Conservation (phyloP, 108 stramenopile species). For the Cyclotella kingstonii region DNA sequence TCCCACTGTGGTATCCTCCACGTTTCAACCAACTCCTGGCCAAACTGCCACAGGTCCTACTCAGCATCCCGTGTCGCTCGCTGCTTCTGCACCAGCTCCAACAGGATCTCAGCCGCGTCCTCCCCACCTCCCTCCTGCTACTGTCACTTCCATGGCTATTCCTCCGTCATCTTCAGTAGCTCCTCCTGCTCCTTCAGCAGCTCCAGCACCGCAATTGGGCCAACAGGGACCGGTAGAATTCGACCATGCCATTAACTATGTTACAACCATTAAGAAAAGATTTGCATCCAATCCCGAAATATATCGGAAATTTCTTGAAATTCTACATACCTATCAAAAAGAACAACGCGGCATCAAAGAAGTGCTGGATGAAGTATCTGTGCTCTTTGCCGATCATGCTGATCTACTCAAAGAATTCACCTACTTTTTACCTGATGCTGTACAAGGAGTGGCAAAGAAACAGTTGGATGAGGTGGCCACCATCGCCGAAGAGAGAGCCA, state of each 20-base stretch:
- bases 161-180: too few relatives aligned
- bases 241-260: constrained; percentile 99
- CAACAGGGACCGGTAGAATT: constrained; percentile 96
- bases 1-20: too few relatives aligned
- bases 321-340: constrained; percentile 98
- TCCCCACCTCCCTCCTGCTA: too few relatives aligned
- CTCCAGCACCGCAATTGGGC: too few relatives aligned
- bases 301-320: constrained; percentile 97
- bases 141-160: too few relatives aligned
- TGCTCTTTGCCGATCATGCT: constrained; percentile 96
- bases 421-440: constrained; percentile 98
- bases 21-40: too few relatives aligned
- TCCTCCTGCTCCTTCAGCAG: too few relatives aligned
- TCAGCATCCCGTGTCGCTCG: too few relatives aligned
- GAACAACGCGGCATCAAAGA: constrained; percentile 98
- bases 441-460: constrained; percentile 94
- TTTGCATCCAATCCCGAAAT: constrained; percentile 93
- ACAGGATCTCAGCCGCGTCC: too few relatives aligned
- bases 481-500: constrained; percentile 82
- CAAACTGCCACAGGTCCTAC: too few relatives aligned
- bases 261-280: constrained; percentile 94
- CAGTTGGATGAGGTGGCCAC: constrained; percentile 84
- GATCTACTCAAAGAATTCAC: constrained; percentile 98
- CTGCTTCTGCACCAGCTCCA: too few relatives aligned
- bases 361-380: constrained; percentile 93